A percentile compares a stretch with the other conserved stretches of the same genome.
Evolutionary conservation across 176 grass and related monocot genomes (phyloP).

Genomic region (Bothriochloa decipiens): DNA sequence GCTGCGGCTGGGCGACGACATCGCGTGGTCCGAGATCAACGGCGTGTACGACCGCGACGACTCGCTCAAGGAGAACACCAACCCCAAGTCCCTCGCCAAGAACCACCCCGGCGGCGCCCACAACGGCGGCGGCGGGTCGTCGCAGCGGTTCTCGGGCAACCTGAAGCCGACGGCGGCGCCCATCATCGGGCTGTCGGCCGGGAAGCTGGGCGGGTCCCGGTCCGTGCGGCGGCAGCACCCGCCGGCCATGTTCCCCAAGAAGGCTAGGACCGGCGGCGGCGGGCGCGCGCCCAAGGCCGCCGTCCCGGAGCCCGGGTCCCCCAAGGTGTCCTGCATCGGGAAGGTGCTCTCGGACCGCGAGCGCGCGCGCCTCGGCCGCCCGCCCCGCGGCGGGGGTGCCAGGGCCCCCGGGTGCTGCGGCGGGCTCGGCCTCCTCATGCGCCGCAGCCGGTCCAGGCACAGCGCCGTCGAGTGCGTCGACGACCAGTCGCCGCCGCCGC

Average conservation of each 20-base stretch:
- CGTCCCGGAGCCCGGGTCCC: conserved; percentile 70
- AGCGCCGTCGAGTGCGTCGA: conserved; percentile 42
- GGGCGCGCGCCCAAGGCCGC: conserved; percentile 54
- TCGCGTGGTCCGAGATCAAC: conserved; percentile 67
- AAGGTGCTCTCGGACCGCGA: conserved; percentile 72
- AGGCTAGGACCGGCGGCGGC: conserved; percentile 47
- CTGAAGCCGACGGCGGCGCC: conserved; percentile 59
- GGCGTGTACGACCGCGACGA: conserved; percentile 82
- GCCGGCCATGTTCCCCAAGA: conserved; percentile 68
- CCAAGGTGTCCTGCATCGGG: conserved; percentile 95
- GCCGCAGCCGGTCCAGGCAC: conserved; percentile 43
- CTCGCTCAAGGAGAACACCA: conserved; percentile 93
- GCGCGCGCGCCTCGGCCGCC: conserved; percentile 25
- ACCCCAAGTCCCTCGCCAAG: conserved; percentile 69
- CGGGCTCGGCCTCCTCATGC: conserved; percentile 40
- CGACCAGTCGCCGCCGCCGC: conserved; percentile 41
- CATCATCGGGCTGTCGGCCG: conserved; percentile 57
- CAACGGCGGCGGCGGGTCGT: conserved; percentile 21
- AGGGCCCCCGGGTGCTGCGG: conserved; percentile 54
- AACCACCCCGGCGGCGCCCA: neutral
- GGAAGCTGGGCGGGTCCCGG: conserved; percentile 40
- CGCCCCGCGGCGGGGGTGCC: neutral
- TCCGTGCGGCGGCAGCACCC: conserved; percentile 34
- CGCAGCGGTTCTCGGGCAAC: conserved; percentile 76
- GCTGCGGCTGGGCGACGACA: conserved; percentile 49